phyloP scores from a whole-genome alignment of 257 asterid species.

The Solanum peruvianum region DNA sequence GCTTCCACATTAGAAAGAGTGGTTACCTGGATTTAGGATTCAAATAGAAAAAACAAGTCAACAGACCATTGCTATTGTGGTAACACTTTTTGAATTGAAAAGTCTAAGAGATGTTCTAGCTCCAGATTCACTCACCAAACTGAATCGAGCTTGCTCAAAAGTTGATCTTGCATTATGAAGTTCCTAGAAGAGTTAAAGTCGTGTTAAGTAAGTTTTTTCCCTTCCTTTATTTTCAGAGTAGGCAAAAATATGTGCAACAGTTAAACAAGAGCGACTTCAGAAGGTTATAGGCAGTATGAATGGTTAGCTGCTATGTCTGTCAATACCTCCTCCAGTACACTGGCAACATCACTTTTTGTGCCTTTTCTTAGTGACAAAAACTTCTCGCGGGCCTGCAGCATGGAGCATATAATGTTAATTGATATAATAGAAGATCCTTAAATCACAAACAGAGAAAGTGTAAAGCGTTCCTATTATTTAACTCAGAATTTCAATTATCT shows the following conservation, averaged over 20 bases:
- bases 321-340: conserved; percentile 77
- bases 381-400: conserved; percentile 86
- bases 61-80: not conserved
- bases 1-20: conserved; percentile 92
- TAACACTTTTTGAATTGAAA: not conserved
- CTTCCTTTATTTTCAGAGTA: not conserved
- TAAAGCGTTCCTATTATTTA: not conserved
- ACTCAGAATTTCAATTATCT: not conserved
- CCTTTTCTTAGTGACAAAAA: conserved; percentile 90
- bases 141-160: conserved; percentile 96
- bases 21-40: conserved; percentile 49
- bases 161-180: conserved; percentile 85
- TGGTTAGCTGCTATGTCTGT: not conserved
- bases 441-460: not conserved
- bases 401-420: not conserved
- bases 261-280: not conserved
- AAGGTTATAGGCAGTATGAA: not conserved
- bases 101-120: not conserved
- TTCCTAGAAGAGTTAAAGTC: conserved; percentile 41
- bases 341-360: conserved; percentile 77
- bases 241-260: not conserved
- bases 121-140: conserved; percentile 42
- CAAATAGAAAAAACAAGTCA: not conserved
- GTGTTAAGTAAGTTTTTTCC: not conserved
- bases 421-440: not conserved